Percentiles rank a stretch among this genome's conserved stretches.
phyloP scores from a whole-genome alignment of 2,329 filamentous ascomycete genomes.

The Alternaria alternata region DNA sequence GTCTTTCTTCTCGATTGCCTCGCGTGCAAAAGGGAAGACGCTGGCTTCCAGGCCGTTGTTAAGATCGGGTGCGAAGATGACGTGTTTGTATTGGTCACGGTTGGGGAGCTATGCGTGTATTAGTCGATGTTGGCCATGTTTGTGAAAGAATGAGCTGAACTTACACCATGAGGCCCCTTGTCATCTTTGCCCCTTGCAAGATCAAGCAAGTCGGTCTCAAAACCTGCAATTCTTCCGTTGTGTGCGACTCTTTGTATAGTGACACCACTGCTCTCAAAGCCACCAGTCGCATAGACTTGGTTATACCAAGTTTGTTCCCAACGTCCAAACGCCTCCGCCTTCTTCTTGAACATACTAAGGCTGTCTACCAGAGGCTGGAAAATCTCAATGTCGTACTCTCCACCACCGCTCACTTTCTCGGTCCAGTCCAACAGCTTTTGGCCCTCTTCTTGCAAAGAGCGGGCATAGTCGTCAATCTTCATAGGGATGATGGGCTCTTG shows the following conservation, averaged over 20 bases:
- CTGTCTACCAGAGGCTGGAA: slow-evolving; percentile 70
- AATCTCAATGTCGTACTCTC: slow-evolving; percentile 54
- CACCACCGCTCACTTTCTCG: slow-evolving; percentile 56
- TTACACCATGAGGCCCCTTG: slow-evolving; percentile 66
- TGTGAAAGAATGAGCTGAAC: slow-evolving; percentile 42
- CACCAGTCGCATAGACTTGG: slow-evolving; percentile 72
- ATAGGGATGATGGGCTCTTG: slow-evolving; percentile 85
- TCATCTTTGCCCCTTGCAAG: slow-evolving; percentile 63
- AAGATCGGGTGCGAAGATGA: slow-evolving; percentile 83
- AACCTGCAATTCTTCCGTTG: slow-evolving; percentile 79
- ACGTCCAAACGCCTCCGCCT: slow-evolving; percentile 71
- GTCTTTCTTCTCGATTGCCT: slow-evolving; percentile 75
- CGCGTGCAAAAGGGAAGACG: slow-evolving; percentile 84
- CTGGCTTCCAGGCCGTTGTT: slow-evolving; percentile 73
- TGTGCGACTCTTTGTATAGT: slow-evolving; percentile 74
- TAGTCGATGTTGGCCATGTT: neutral
- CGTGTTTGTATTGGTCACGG: slow-evolving; percentile 91
- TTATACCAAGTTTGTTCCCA: slow-evolving; percentile 84
- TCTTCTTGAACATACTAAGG: slow-evolving; percentile 65
- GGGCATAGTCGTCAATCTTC: slow-evolving; percentile 77
- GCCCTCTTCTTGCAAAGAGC: slow-evolving; percentile 70
- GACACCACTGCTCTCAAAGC: slow-evolving; percentile 76
- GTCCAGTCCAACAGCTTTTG: slow-evolving; percentile 72
- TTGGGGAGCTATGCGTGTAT: slow-evolving; percentile 66
- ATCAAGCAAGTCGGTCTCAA: slow-evolving; percentile 86